Conservation (phyloP, 2,329 filamentous ascomycete species). For the Coleophoma crateriformis region DNA sequence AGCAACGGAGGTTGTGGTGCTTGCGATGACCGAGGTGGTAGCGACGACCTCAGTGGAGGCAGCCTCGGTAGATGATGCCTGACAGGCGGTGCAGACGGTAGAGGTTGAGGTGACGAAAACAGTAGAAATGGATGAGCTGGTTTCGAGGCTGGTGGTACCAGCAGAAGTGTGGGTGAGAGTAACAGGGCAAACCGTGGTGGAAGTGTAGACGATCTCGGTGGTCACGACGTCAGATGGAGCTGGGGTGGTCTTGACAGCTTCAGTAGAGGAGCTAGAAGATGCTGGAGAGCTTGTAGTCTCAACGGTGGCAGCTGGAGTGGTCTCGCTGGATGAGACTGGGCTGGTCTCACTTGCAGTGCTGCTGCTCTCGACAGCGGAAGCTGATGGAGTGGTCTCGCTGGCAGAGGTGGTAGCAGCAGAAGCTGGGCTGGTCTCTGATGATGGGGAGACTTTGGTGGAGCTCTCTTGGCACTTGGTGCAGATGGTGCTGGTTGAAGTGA, state of each 20-base stretch:
- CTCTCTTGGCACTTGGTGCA: slow-evolving; percentile 21
- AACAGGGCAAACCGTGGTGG: slow-evolving; percentile 3
- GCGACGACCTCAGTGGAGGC: slow-evolving; percentile 12
- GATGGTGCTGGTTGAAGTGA: slow-evolving; percentile 24
- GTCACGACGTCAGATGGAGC: background rate
- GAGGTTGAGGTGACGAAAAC: slow-evolving; percentile 12
- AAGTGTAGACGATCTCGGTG: slow-evolving; percentile 1
- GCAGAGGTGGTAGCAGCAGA: background rate
- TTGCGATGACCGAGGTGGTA: slow-evolving; percentile 3
- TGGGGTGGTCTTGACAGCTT: background rate
- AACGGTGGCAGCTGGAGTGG: background rate
- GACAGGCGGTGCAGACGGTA: slow-evolving; percentile 12
- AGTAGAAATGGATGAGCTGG: slow-evolving; percentile 3
- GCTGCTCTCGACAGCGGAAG: background rate
- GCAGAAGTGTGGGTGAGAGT: slow-evolving; percentile 3
- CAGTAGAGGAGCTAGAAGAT: background rate
- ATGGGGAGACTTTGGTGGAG: background rate
- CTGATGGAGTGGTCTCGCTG: background rate
- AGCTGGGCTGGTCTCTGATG: background rate
- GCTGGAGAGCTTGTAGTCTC: background rate
- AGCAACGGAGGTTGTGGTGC: slow-evolving; percentile 11
- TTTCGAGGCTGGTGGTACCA: slow-evolving; percentile 12
- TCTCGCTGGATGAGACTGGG: background rate
- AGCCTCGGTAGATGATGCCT: background rate
- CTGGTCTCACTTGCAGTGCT: background rate